Base-by-base conservation (phyloP, 768 basidiomycete species). In the Suillus tomentosus region DNA sequence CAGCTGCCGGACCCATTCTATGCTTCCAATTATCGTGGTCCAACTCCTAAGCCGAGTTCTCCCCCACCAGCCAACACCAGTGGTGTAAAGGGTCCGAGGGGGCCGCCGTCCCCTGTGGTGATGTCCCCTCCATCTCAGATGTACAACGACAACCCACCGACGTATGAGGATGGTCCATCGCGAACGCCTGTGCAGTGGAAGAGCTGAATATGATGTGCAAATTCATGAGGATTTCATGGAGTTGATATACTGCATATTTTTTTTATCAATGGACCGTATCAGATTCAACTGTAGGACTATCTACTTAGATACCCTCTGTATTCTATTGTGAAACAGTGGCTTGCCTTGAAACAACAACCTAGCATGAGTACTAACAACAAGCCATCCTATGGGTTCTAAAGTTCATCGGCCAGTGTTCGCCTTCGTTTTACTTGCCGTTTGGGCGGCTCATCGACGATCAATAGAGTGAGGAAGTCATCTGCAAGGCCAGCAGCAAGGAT, bases 401-500 rank as follows among this genome's bases (percentile, higher is more conserved):
- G 69, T 64, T 79, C 75, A 60, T 77, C 74, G 31, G 65, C 69
- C 24, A 55, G 64, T 31, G 62, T 59, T 36, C 64, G 66, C 53
- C 66, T 66, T 61, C 62, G 65, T n/a, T 63, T 69, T 59, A 73
- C 69, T 53, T 61, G 62, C 34, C 50, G 64, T 8, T 66, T 42
- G 3, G 80, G 77, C 10, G 84, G 82, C 53, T 74, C 71, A 40
- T 79, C 75, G 3, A 82, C 74, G 48, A 87, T 71, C 61, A 90
- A 77, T 79, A 90, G 79, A 7, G 86, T 87, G 54, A 90, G 71
- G 69, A 90, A 87, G 72, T 90, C 89, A 62, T 88, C 84, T 7
- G 89, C 83, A 48, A 91, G 74, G 69, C 88, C 86, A 3, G 89
- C 89, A 0, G 89, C 88, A 31, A 85, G 85, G 55, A 87, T 87